phyloP scores from a whole-genome alignment of 73 alveolate species.

The Uronychia binucleata region DNA sequence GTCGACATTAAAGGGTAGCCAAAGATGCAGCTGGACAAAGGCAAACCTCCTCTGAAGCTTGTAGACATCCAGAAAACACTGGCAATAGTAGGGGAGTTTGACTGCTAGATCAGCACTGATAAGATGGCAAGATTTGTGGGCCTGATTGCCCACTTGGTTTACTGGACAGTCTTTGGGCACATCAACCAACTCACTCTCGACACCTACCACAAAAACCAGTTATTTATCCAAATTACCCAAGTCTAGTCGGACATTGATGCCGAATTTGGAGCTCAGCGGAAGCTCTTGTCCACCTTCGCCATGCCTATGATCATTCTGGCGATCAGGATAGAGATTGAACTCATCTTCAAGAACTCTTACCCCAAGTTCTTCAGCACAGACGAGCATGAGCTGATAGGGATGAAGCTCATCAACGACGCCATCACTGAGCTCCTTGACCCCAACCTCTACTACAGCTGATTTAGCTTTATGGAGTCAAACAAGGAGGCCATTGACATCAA shows the following conservation, averaged over 20 bases:
- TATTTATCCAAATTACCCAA: constrained; percentile 41
- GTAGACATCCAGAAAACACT: constrained; percentile 20
- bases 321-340: constrained; percentile 55
- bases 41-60: background rate
- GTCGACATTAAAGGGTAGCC: background rate
- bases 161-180: constrained; percentile 65
- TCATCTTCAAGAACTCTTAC: constrained; percentile 54
- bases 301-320: constrained; percentile 63
- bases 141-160: constrained; percentile 45
- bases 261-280: constrained; percentile 12
- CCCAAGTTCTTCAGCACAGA: constrained; percentile 44
- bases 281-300: constrained; percentile 45
- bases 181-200: constrained; percentile 50
- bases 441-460: constrained; percentile 61
- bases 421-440: constrained; percentile 65
- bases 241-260: constrained; percentile 40
- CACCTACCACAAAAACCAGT: constrained; percentile 32
- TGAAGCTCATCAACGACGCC: constrained; percentile 58
- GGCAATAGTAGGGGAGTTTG: background rate
- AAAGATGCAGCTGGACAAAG: background rate
- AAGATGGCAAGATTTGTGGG: constrained; percentile 55
- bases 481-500: constrained; percentile 69
- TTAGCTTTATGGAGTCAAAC: constrained; percentile 78
- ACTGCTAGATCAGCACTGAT: constrained; percentile 25
- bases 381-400: constrained; percentile 52